Evolutionary conservation across 2,329 filamentous ascomycete genomes (phyloP), one percentile per base, ranked within the genome.

Genomic region (Colletotrichum horii): DNA sequence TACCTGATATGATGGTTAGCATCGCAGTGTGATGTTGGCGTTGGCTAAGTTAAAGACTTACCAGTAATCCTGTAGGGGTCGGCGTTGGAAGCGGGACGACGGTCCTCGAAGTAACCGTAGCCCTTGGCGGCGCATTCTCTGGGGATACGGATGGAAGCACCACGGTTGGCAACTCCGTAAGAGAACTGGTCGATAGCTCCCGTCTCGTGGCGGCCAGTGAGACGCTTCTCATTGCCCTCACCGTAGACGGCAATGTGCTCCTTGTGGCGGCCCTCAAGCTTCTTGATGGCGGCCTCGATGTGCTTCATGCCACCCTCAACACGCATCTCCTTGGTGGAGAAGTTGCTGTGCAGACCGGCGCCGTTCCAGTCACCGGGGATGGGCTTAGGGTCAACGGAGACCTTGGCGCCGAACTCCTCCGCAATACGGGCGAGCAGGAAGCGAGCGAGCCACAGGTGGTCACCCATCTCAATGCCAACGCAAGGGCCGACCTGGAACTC

Each of bases 401-500:
- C 96, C 91, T 96, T 96, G 86, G 94, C 96, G 82, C 96, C 97
- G 83, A 98, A 98, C 83, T 98, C 96, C 86, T 99, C 97, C 70
- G 96, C 95, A 76, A 98, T 94, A 79, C 96, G 94, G 91, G 94
- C 91, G 67, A 97, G 93, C 82, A 97, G 90, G 90, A 96, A 97
- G 79, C 95, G 94, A 4, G 86, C 81, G 82, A 98, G 90, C 97
- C 96, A 98, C 82, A 99, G 95, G 84, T 98, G 93, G 86, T 99
- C 97, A 86, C 97, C 97, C 91, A 98, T 94, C 84, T 93, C 89
- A 81, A 98, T 98, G 78, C 96, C 96, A 70, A 89, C 86, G 87
- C 95, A 98, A 78, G 96, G 96, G 74, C 96, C 96, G 82, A 98
- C 95, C 85, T 98, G 96, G 93, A 95, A 98, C 87, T 98, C 96